Conservation (phyloP, 768 basidiomycete genomes). For the Calocybe gangraenosa region DNA sequence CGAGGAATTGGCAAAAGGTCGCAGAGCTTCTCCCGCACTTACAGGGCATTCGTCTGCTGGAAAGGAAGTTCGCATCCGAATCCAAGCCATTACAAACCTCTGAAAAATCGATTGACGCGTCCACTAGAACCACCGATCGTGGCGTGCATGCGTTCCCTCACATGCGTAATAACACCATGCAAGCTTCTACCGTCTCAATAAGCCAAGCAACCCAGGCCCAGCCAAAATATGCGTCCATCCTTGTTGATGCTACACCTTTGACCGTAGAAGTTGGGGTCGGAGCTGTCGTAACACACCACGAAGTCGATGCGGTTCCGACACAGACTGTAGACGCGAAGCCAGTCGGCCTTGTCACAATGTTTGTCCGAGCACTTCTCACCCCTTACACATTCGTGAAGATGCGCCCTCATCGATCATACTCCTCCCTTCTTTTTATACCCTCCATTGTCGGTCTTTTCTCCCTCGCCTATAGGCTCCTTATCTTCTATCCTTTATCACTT, state of each 20-base stretch:
- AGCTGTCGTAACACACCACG: slow-evolving; percentile 23
- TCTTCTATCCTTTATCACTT: slow-evolving; percentile 46
- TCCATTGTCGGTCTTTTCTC: slow-evolving; percentile 41
- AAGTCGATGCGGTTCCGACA: slow-evolving; percentile 52
- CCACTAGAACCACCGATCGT: slow-evolving; percentile 25
- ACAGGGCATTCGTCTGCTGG: slow-evolving; percentile 59
- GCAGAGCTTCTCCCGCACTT: slow-evolving; percentile 69
- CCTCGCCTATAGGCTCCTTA: slow-evolving; percentile 42
- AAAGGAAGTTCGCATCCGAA: slow-evolving; percentile 40
- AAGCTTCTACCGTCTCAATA: slow-evolving; percentile 31
- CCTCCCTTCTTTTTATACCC: slow-evolving; percentile 30
- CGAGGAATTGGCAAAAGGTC: slow-evolving; percentile 65
- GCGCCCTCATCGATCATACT: slow-evolving; percentile 14
- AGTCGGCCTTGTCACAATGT: not conserved
- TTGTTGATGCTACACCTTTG: slow-evolving; percentile 23
- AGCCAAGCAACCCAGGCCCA: slow-evolving; percentile 30
- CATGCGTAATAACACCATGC: slow-evolving; percentile 28
- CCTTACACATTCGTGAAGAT: slow-evolving; percentile 14
- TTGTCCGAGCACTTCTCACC: slow-evolving; percentile 28
- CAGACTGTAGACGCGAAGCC: slow-evolving; percentile 42
- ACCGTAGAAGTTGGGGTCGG: slow-evolving; percentile 19
- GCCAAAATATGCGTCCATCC: slow-evolving; percentile 24
- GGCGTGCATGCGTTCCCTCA: slow-evolving; percentile 28
- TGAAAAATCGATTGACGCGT: slow-evolving; percentile 48
- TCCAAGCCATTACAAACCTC: slow-evolving; percentile 26